phyloP scores from a whole-genome alignment of 169 alveolate species.

The Cryptosporidium sp. region DNA sequence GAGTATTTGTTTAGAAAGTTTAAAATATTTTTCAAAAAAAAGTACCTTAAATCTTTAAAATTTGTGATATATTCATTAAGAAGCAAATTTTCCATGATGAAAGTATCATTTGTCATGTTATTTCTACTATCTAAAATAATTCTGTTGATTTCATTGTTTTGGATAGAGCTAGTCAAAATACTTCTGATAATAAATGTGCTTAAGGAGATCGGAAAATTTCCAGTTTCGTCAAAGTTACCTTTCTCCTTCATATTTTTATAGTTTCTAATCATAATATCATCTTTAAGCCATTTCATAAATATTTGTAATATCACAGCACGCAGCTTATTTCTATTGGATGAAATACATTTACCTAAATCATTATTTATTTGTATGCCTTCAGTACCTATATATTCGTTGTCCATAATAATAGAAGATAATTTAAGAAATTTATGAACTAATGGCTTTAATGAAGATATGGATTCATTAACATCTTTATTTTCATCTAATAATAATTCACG shows the following conservation, averaged over 20 bases:
- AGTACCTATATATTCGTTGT: not conserved
- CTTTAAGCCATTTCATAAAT: slow-evolving; percentile 63
- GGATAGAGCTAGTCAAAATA: slow-evolving; percentile 50
- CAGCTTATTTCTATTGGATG: slow-evolving; percentile 39
- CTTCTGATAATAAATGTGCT: slow-evolving; percentile 50
- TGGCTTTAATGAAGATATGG: not conserved
- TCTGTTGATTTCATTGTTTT: slow-evolving; percentile 8
- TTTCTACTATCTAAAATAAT: slow-evolving; percentile 8
- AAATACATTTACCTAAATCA: not conserved
- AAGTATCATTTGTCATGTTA: slow-evolving; percentile 16
- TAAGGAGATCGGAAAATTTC: slow-evolving; percentile 38
- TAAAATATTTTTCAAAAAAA: slow-evolving; percentile 13
- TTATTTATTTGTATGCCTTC: not conserved
- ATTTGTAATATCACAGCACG: not conserved
- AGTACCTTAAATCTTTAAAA: slow-evolving; percentile 47
- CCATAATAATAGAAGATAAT: slow-evolving; percentile 59
- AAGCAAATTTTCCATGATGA: slow-evolving; percentile 48
- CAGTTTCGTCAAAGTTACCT: not conserved
- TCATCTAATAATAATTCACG: not conserved
- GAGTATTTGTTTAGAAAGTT: slow-evolving; percentile 12
- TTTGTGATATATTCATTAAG: slow-evolving; percentile 23
- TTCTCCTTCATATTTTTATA: slow-evolving; percentile 32
- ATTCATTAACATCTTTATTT: not conserved
- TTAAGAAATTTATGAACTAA: not conserved
- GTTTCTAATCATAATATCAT: slow-evolving; percentile 39